phyloP scores from a whole-genome alignment of 495 filamentous ascomycete species.

The Hypoxylon fragiforme region DNA sequence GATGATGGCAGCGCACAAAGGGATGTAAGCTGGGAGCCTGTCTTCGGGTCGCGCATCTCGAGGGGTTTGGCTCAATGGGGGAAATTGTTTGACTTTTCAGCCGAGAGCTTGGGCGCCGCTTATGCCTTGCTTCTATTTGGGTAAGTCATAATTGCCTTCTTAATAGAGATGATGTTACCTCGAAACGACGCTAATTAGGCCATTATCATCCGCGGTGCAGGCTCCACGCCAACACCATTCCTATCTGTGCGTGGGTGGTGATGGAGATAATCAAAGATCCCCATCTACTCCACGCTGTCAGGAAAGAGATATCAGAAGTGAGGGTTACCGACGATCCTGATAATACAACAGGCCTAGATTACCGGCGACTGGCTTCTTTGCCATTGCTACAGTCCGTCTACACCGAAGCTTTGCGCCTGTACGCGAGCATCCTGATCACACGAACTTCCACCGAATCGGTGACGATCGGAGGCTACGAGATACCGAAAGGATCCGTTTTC shows the following conservation, averaged over 20 bases:
- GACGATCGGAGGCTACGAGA: conserved; percentile 23
- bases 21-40: conserved; percentile 34
- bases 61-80: conserved; percentile 12
- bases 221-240: conserved; percentile 40
- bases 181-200: not conserved
- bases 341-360: not conserved
- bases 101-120: not conserved
- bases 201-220: no score
- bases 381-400: conserved; percentile 41
- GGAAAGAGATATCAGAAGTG: conserved; percentile 18
- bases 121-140: conserved; percentile 7
- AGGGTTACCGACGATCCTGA: not conserved
- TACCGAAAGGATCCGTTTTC: conserved; percentile 32
- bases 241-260: conserved; percentile 35
- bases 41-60: conserved; percentile 25
- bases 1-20: conserved; percentile 13
- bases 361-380: not conserved
- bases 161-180: not conserved
- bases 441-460: conserved; percentile 26
- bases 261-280: conserved; percentile 38
- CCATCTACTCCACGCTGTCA: conserved; percentile 21
- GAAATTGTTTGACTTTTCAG: conserved; percentile 13
- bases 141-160: no score
- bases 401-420: conserved; percentile 43
- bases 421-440: conserved; percentile 35